phyloP scores from a whole-genome alignment of 2,329 filamentous ascomycete species.

The Penicillium sumatraense region DNA sequence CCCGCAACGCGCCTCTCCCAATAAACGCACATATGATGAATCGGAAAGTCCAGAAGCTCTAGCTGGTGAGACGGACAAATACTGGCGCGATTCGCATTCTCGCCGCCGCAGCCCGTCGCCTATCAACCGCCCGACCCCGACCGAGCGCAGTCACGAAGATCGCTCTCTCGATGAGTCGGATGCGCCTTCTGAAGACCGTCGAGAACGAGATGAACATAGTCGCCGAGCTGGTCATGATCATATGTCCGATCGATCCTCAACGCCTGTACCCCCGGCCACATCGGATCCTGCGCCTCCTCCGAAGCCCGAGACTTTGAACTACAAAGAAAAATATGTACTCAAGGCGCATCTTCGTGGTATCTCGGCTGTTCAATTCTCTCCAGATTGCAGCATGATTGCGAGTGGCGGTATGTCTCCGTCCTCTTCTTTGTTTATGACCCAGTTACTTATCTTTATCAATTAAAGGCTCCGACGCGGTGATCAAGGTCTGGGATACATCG shows the following conservation, averaged over 20 bases:
- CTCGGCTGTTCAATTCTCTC: conserved; percentile 86
- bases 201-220: conserved; percentile 12
- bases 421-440: too few species aligned
- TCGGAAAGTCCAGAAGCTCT: conserved; percentile 53
- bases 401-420: conserved; percentile 65
- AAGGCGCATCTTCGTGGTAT: conserved; percentile 79
- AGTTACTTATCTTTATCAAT: conserved; percentile 7
- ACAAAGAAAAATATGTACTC: conserved; percentile 71
- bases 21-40: conserved; percentile 34
- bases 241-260: conserved; percentile 37
- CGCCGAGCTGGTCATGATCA: conserved; percentile 16
- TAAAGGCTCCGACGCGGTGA: conserved; percentile 77
- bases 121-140: conserved; percentile 14
- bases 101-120: conserved; percentile 31
- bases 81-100: conserved; percentile 36
- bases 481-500: conserved; percentile 85
- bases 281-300: conserved; percentile 48
- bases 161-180: conserved; percentile 16
- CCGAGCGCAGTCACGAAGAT: conserved; percentile 16
- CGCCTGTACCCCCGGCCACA: conserved; percentile 44
- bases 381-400: conserved; percentile 86
- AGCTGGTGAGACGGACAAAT: conserved; percentile 42
- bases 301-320: conserved; percentile 66
- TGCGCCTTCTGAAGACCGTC: conserved; percentile 25
- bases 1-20: conserved; percentile 32